Evolutionary conservation across 2,329 filamentous ascomycete genomes (phyloP).

Genomic region (Penicillium nordicum): DNA sequence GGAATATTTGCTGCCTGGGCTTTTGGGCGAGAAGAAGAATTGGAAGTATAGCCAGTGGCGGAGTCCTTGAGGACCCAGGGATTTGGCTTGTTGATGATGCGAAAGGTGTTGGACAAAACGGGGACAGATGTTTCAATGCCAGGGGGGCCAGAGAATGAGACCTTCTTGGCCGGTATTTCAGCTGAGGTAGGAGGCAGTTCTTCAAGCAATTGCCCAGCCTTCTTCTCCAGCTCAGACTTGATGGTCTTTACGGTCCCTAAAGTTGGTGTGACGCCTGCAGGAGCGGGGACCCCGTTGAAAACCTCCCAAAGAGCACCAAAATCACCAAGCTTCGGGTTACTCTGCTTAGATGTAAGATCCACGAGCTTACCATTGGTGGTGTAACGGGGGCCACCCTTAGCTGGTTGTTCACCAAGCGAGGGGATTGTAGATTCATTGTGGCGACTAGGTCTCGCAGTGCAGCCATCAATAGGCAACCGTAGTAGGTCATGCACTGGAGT

Average conservation of each 20-base stretch:
- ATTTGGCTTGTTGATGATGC: not conserved
- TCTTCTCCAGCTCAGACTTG: not conserved
- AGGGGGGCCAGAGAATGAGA: not conserved
- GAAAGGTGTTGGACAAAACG: constrained; percentile 7
- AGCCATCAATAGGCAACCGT: constrained; percentile 29
- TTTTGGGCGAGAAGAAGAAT: not conserved
- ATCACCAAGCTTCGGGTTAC: constrained; percentile 38
- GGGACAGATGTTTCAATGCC: not conserved
- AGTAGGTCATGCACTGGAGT: constrained; percentile 45
- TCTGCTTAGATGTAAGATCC: constrained; percentile 2
- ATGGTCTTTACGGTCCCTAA: not conserved
- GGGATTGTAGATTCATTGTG: constrained; percentile 9
- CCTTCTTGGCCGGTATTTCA: constrained; percentile 11
- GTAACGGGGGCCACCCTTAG: constrained; percentile 1
- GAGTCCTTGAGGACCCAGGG: not conserved
- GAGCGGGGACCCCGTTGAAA: constrained; percentile 26
- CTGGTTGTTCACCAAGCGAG: constrained; percentile 8
- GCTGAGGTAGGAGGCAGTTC: constrained; percentile 18
- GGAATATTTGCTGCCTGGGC: not conserved
- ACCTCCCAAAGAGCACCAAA: constrained; percentile 44
- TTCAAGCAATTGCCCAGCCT: not conserved
- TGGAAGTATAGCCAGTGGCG: not conserved
- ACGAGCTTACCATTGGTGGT: not conserved
- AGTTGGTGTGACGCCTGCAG: constrained; percentile 4
- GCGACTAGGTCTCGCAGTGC: constrained; percentile 9